phyloP scores from a whole-genome alignment of 2,329 filamentous ascomycete genomes.

The Fusarium sp. region DNA sequence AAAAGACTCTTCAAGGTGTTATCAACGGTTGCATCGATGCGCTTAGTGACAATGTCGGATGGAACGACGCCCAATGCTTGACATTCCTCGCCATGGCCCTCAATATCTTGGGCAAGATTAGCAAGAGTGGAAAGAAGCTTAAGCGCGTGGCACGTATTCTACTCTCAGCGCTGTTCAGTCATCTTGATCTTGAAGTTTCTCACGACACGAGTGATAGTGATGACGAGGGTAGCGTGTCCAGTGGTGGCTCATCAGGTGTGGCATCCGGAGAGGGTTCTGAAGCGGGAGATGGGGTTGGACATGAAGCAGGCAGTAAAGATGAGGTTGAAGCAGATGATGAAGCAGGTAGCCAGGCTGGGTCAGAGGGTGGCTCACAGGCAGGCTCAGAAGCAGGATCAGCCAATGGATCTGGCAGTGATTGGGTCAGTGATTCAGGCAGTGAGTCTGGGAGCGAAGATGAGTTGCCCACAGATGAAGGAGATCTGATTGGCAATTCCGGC shows the following conservation, averaged over 20 bases:
- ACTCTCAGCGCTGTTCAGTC: constrained; percentile 47
- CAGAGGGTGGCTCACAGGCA: not conserved
- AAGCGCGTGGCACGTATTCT: constrained; percentile 41
- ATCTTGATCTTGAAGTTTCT: constrained; percentile 18
- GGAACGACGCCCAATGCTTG: constrained; percentile 47
- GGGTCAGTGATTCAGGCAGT: not conserved
- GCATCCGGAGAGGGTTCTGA: not conserved
- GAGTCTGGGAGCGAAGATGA: constrained; percentile 4
- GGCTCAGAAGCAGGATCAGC: not conserved
- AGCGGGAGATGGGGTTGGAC: not conserved
- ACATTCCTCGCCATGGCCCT: constrained; percentile 36
- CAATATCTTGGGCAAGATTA: constrained; percentile 28
- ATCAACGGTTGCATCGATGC: constrained; percentile 40
- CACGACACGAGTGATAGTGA: not conserved
- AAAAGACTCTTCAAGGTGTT: constrained; percentile 39
- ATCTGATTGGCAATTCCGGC: constrained; percentile 4
- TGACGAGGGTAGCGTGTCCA: not conserved
- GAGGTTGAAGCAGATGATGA: not conserved
- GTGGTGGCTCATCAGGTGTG: not conserved
- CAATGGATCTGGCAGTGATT: not conserved
- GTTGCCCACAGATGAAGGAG: constrained; percentile 31
- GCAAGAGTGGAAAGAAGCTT: constrained; percentile 31
- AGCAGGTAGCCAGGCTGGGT: not conserved
- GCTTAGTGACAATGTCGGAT: constrained; percentile 43
- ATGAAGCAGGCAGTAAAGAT: not conserved